A percentile compares a stretch with the other conserved stretches of the same genome.
Evolutionary conservation across 345 rosid species (phyloP).

Genomic region (Ricinus communis): DNA sequence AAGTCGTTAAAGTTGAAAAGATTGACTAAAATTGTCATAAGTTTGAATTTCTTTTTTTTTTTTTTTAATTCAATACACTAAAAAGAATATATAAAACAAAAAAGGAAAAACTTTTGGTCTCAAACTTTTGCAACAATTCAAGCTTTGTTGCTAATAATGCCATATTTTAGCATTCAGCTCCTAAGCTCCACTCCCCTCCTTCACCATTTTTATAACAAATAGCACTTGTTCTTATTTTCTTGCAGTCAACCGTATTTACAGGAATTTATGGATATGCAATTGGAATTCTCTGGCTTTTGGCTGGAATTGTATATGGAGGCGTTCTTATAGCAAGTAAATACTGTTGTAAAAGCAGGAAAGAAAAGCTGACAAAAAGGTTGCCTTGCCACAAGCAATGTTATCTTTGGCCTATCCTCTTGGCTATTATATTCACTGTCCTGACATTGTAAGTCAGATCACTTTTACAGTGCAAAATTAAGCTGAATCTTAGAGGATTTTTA

Average conservation of each 20-base stretch:
- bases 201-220: too few species aligned
- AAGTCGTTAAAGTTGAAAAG: too few species aligned
- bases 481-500: not conserved
- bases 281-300: conserved; percentile 52
- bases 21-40: too few species aligned
- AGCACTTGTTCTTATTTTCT: not conserved
- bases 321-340: conserved; percentile 24
- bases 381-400: conserved; percentile 32
- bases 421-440: conserved; percentile 43
- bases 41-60: too few species aligned
- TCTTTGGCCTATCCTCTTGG: conserved; percentile 40
- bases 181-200: too few species aligned
- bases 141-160: too few species aligned
- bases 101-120: too few species aligned
- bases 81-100: too few species aligned
- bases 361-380: conserved; percentile 31
- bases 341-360: conserved; percentile 30
- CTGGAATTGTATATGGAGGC: conserved; percentile 42
- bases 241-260: conserved; percentile 63
- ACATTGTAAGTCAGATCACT: conserved; percentile 48
- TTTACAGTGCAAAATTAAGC: not conserved
- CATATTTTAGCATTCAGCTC: too few species aligned
- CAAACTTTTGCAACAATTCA: too few species aligned
- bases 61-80: too few species aligned
- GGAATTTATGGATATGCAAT: conserved; percentile 56